A percentile compares a stretch with the other conserved stretches of the same genome.
Evolutionary conservation across 495 filamentous ascomycete genomes (phyloP).

Genomic region (Penicillium ucsense): DNA sequence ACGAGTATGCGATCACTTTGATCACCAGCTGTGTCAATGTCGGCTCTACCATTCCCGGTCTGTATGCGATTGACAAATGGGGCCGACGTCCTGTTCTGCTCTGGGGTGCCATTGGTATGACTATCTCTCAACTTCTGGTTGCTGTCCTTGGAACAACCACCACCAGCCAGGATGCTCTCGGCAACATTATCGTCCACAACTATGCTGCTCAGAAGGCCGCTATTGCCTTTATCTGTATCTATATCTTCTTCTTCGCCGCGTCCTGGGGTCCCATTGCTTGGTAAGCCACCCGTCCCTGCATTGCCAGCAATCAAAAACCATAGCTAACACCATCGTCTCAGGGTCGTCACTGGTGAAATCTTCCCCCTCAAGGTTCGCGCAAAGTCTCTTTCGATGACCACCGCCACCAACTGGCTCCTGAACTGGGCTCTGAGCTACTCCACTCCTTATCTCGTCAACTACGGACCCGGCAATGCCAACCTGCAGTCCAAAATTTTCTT

Average conservation of each 20-base stretch:
- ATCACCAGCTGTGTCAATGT: slow-evolving; percentile 61
- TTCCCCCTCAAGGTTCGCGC: slow-evolving; percentile 57
- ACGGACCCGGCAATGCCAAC: slow-evolving; percentile 42
- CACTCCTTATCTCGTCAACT: slow-evolving; percentile 66
- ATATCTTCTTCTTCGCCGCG: slow-evolving; percentile 59
- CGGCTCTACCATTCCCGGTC: slow-evolving; percentile 51
- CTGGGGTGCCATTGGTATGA: slow-evolving; percentile 60
- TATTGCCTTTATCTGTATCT: slow-evolving; percentile 63
- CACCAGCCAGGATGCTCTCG: background rate
- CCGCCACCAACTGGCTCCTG: slow-evolving; percentile 59
- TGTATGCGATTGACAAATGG: slow-evolving; percentile 57
- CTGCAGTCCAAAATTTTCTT: slow-evolving; percentile 67
- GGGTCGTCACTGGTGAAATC: slow-evolving; percentile 69
- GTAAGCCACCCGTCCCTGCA: background rate
- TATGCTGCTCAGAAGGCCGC: slow-evolving; percentile 46
- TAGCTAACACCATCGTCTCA: slow-evolving; percentile 41
- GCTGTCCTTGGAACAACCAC: slow-evolving; percentile 52
- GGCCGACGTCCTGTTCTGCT: slow-evolving; percentile 59
- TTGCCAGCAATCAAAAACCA: background rate
- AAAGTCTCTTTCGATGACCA: slow-evolving; percentile 58
- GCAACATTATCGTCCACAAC: slow-evolving; percentile 1
- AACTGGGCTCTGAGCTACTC: slow-evolving; percentile 50
- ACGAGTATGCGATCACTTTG: slow-evolving; percentile 51
- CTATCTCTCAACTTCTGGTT: slow-evolving; percentile 51
- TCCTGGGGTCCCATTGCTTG: slow-evolving; percentile 14